Evolutionary conservation across 2,329 filamentous ascomycete species (phyloP), one percentile per base, ranked within the genome.

Genomic region (Fusarium zealandicum): DNA sequence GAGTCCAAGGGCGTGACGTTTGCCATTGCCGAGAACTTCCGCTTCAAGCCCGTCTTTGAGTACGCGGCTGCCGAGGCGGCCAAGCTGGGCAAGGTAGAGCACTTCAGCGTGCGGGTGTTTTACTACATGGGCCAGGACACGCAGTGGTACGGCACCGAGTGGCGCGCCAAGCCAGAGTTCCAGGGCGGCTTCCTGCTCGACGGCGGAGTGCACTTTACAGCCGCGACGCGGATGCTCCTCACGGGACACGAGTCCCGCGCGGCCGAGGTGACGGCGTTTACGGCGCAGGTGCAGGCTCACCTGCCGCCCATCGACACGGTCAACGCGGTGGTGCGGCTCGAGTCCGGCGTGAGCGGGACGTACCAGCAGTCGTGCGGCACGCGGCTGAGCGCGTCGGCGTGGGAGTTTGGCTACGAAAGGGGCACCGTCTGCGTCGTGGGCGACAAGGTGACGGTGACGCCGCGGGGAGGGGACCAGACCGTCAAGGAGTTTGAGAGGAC

Each of bases 131-230:
- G 66, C 33, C 40, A 61, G 50, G 65, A 68, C 46, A 69, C 77
- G 65, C 78, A 79, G 69, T 84, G 79, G 67, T 80, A 77, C 61
- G 75, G 79, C 40, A 84, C 82, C 3, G 60, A 74, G 20, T 84
- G 89, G 90, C 84, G 90, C 48, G 88, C 87, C 70, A 80, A 75
- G 49, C 89, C 90, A 1, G 78, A 82, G 45, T 83, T 90, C 69
- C 89, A 92, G 72, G 90, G 90, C 48, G 90, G 90, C 0, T 92
- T 92, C 69, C 71, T 92, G 48, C 82, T 93, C 2, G 90, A 93
- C 67, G 88, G 84, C 12, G 90, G 90, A 36, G 88, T 93, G 20
- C 90, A 93, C 71, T 87, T 84, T 55, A 77, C 86, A 6, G 89
- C 89, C 7, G 85, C 75, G 0, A 78, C 87, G 42, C 78, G 89